Base-by-base conservation (phyloP, 116 monocot species). In the Zostera marina region DNA sequence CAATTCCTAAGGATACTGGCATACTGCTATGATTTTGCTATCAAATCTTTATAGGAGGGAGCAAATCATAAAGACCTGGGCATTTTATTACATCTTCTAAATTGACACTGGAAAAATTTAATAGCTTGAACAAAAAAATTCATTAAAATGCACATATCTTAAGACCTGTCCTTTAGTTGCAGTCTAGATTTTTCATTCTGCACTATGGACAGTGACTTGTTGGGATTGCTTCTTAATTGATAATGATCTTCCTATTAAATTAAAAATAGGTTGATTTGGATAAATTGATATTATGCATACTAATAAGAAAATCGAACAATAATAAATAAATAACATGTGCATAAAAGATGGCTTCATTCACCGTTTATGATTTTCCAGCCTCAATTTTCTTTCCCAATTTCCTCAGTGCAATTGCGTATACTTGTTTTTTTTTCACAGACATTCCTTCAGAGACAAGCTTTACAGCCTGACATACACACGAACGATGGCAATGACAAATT, bases 391-490 rank as follows among this genome's bases (percentile, higher is more conserved):
- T 76, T 58, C 75, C 80, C 59, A 67, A 80, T 41, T 82, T 63
- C 47, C 72, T 82, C 32, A 94, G 57, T 66, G 94, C 89, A 56
- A 94, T 76, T 0, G 74, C 73, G 78, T 94, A 88, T 8, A 94
- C 72, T 60, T 82, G 75, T 64, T 94, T 94, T 64, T 66, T 88
- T 71, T 78, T 84, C 52, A 70, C 76, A 23, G 89, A 48, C 47
- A 82, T 88, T 53, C 70, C 89, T 76, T 82, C 89, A 32, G 80
- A 67, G 21, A 88, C 89, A 68, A 88, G 55, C 64, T 82, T 94
- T 58, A 94, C 94, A 32, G 94, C 89, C 94, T 94, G 66, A 19
- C 58, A 44, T 0, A 32, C 4, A 32, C 32, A 32, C 32, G 32
- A 32, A 5, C 32, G 5, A 32, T 32, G 32, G 32, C 32, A 32